Evolutionary conservation across 78 protist genomes (phyloP), one percentile per base, ranked within the genome.

Genomic region (Dictyostelium intermedium): DNA sequence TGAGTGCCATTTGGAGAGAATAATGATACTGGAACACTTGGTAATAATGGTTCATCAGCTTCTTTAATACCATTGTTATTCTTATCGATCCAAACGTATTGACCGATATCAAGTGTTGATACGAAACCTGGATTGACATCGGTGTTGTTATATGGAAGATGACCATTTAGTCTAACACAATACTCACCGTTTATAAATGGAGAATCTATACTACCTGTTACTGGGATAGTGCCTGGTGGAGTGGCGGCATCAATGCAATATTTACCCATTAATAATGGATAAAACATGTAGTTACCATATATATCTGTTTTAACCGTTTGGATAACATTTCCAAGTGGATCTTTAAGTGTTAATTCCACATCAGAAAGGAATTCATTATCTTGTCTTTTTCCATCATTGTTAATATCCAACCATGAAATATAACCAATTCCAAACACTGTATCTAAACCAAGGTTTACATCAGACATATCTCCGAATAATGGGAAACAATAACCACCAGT

Each of bases 71-170:
- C 92, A 76, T 86, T 30, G 45, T 77, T 72, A 53, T 56, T 70
- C 1, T 60, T 41, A 41, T 86, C 92, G 0, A 74, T 11, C 81
- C 63, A 86, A 25, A 60, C 69, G n/a, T 27, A 16, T 32, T 45
- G 63, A 77, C 85, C 83, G 16, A 86, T 20, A 53, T 20, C 41
- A 1, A 39, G 8, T 5, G 45, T 14, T 60, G 61, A 50, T 7
- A 23, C 32, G 43, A 86, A 60, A 86, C 92, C 92, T 34, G 78
- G 60, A 86, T 86, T 80, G 25, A 37, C 79, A 39, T 30, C 30
- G 6, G 72, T 53, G 25, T 85, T 74, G 27, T 70, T 76, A 18
- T 3, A 35, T 13, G 37, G 45, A 23, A 47, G 7, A 35, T 23
- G 8, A 60, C 69, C 39, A n/a, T 70, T 18, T 0, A 53, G 9